phyloP scores from a whole-genome alignment of 2,329 filamentous ascomycete species.

The Fusarium succisae region DNA sequence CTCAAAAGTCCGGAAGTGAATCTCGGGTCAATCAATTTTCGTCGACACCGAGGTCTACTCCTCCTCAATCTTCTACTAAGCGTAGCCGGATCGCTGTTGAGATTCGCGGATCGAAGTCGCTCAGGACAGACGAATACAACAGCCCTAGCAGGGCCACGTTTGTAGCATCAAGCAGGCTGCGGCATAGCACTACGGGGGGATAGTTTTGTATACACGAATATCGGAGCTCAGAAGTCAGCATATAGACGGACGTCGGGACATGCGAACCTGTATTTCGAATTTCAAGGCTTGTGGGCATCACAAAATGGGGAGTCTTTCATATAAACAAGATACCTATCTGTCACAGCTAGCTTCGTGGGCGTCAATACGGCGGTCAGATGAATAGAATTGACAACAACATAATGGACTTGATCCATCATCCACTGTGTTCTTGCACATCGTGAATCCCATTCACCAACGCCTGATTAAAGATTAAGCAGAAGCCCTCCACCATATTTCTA shows the following conservation, averaged over 20 bases:
- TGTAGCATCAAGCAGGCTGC: constrained; percentile 22
- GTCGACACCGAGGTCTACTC: neutral
- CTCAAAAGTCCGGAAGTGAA: constrained; percentile 7
- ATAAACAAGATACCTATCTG: neutral
- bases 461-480: neutral
- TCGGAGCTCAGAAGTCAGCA: neutral
- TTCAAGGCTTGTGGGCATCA: neutral
- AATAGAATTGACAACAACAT: neutral
- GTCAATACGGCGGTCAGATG: neutral
- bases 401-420: neutral
- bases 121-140: neutral
- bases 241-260: neutral
- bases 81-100: constrained; percentile 15
- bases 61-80: neutral
- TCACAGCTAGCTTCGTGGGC: neutral
- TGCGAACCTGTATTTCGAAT: neutral
- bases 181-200: constrained; percentile 4
- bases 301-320: neutral
- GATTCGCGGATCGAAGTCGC: constrained; percentile 17
- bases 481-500: neutral
- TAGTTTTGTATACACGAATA: neutral
- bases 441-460: neutral
- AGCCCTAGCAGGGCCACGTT: neutral
- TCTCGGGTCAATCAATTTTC: neutral
- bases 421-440: neutral